Base-by-base conservation (phyloP, 2,329 filamentous ascomycete species). In the Colletotrichum sublineola region DNA sequence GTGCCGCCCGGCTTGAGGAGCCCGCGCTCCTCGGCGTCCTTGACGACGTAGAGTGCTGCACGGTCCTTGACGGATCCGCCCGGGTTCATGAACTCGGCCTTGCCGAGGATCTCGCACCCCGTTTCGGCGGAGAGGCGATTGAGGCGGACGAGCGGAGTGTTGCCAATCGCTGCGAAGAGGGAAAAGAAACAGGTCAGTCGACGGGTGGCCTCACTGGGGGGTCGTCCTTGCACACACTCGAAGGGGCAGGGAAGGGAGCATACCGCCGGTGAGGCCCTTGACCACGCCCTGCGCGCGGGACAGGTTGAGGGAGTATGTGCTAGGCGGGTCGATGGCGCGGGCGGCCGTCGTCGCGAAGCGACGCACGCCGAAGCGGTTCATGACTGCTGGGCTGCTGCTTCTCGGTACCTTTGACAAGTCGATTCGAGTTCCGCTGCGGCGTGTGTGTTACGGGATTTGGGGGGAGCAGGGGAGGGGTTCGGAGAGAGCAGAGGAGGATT, bases 11-110 rank as follows among this genome's bases (percentile, higher is more conserved):
- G 90, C 65, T 89, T 88, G 40, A 99, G 87, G 3, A 96, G 88
- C 0, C 96, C 96, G 70, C 89, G 90, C 83, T 96, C 93, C 84
- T 99, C 96, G 73, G 96, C 96, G 85, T 98, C 93, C 79, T 94
- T 92, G 77, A 99, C 94, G 6, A 98, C 94, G 84, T 94, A 99
- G 61, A 98, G 90, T 5, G 96, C 96, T 2, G 96, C 96, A 75
- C 96, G 93, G 84, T 99, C 96, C 85, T 99, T 99, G 81, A 99
- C 92, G 67, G 92, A 95, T 72, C 96, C 96, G 76, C 96, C 96
- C 1, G 96, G 96, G 86, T 99, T 99, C 87, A 97, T 96, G 85
- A 99, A 99, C 82, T 99, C 96, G 78, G 96, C 95, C 83, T 99
- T 99, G 79, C 96, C 96, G 52, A 98, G 91, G 71, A 99, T 87